Evolutionary conservation across 2,329 filamentous ascomycete species (phyloP).

Genomic region (Exophiala dermatitidis): DNA sequence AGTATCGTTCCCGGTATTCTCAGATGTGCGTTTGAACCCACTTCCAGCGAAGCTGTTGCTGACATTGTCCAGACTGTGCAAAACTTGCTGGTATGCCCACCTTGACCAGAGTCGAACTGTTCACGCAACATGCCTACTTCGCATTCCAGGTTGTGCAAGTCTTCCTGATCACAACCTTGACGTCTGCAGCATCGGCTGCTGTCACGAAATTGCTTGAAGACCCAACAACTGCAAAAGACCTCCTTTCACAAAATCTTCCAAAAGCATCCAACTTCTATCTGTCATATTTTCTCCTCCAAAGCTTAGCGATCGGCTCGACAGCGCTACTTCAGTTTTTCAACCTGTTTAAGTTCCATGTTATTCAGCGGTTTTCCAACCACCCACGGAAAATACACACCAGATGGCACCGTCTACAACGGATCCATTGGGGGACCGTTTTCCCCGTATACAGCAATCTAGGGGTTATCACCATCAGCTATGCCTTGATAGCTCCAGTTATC

Average conservation of each 20-base stretch:
- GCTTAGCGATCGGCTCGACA: constrained; percentile 56
- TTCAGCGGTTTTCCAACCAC: constrained; percentile 39
- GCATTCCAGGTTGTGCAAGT: constrained; percentile 67
- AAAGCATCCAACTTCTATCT: constrained; percentile 92
- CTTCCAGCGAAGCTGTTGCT: constrained; percentile 12
- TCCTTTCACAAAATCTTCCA: constrained; percentile 72
- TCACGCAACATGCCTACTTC: constrained; percentile 87
- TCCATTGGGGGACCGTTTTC: constrained; percentile 76
- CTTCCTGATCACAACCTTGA: constrained; percentile 77
- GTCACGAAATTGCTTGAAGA: constrained; percentile 58
- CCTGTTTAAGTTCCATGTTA: constrained; percentile 48
- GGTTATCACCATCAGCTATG: constrained; percentile 74
- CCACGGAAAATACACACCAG: constrained; percentile 69
- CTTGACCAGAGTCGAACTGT: constrained; percentile 70
- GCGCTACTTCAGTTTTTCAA: constrained; percentile 19
- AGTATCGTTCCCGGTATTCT: constrained; percentile 76
- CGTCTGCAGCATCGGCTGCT: constrained; percentile 64
- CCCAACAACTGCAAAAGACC: constrained; percentile 55
- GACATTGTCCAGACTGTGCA: constrained; percentile 43
- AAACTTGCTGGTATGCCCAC: constrained; percentile 74
- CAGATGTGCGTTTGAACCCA: constrained; percentile 55
- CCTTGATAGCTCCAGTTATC: constrained; percentile 78
- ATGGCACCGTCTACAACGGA: constrained; percentile 63
- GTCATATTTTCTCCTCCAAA: constrained; percentile 92
- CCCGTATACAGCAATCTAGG: constrained; percentile 76